Base-by-base conservation (phyloP, 2,329 filamentous ascomycete genomes). In the Cladophialophora immunda region DNA sequence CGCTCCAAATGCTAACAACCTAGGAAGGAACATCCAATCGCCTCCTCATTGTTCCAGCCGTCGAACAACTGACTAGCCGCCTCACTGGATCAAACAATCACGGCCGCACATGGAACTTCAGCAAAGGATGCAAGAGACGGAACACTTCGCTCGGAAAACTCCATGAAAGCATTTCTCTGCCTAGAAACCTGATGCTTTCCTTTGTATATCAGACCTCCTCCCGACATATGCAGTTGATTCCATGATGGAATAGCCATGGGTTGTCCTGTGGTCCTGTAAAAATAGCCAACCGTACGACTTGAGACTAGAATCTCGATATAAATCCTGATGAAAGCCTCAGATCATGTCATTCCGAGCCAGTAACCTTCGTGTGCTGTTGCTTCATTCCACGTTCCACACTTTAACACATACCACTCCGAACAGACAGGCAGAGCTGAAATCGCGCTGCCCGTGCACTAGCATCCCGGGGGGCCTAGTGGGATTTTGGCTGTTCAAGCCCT, bases 201-300 rank as follows among this genome's bases (percentile, higher is more conserved):
- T 50, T 25, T 50, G 19, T 50, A 50, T 50, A 50, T 50, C 45
- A 50, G 22, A 25, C 22, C 22, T 50, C 45, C 45, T 25, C 45
- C 19, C 45, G 45, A 27, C 45, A 50, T 13, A 50, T 25, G 45
- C 45, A 25, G 22, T 13, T 27, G 15, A 25, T 25, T 13, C 15
- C 3, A 11, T 25, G 8, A 22, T 50, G 45, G 45, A 50, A 25
- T 25, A 50, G 22, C 22, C 19, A 11, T 15, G 19, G 9, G 19
- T 25, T 25, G 45, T 50, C 45, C 45, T 50, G 45, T 50, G 45
- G 45, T 27, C 45, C 45, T 50, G 45, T 50, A 50, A 19, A 50
- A 50, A 25, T 50, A 50, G 45, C 45, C 9, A 13, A 13, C 19
- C 45, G 27, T 50, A 19, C 9, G 27, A 25, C 8, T 50, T 11